phyloP scores from a whole-genome alignment of 768 basidiomycete genomes.

The Amanita fuliginea region DNA sequence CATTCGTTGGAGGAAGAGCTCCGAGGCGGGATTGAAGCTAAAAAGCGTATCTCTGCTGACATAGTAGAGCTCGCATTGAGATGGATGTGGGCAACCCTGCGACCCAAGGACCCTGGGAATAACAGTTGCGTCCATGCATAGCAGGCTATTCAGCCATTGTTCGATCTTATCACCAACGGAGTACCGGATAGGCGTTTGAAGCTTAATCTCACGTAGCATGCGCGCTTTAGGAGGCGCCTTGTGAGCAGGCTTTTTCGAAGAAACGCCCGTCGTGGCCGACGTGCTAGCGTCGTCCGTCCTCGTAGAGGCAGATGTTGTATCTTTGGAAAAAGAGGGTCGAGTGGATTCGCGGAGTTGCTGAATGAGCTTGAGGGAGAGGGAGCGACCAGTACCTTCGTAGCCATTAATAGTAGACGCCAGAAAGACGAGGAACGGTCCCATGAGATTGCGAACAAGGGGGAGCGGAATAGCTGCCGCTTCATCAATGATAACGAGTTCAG shows the following conservation, averaged over 20 bases:
- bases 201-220: conserved; percentile 84
- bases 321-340: conserved; percentile 65
- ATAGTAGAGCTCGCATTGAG: conserved; percentile 89
- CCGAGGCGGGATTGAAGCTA: conserved; percentile 95
- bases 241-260: conserved; percentile 41
- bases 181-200: conserved; percentile 94
- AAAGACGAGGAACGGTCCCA: conserved; percentile 96
- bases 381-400: conserved; percentile 99
- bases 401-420: conserved; percentile 99
- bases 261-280: conserved; percentile 16
- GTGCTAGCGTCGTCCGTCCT: conserved; percentile 24
- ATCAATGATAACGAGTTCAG: conserved; percentile 94
- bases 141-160: conserved; percentile 82
- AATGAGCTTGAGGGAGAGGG: conserved; percentile 93
- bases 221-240: conserved; percentile 60
- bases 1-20: conserved; percentile 95
- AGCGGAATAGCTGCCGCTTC: conserved; percentile 98
- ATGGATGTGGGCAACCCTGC: conserved; percentile 89
- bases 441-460: conserved; percentile 87
- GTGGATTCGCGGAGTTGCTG: conserved; percentile 93
- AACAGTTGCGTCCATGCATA: conserved; percentile 84
- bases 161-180: conserved; percentile 79
- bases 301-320: conserved; percentile 17
- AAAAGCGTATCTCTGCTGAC: conserved; percentile 95
- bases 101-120: conserved; percentile 26